Evolutionary conservation across 139 green algal genomes (phyloP), one percentile per base, ranked within the genome.

Genomic region (Gonium pectorale): DNA sequence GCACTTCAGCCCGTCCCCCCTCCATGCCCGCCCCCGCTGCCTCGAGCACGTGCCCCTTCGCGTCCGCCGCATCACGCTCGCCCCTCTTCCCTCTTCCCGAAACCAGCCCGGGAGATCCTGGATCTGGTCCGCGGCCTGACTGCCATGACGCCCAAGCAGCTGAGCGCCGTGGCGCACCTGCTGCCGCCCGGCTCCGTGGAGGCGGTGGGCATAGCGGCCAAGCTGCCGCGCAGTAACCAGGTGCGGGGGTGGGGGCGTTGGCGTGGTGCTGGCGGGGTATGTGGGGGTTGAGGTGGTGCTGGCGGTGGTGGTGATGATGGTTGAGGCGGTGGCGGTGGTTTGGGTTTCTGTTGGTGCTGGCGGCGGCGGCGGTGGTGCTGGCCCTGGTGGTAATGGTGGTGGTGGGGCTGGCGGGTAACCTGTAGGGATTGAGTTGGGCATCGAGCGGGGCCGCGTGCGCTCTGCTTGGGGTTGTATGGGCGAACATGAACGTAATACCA

Each of bases 221-320:
- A 56, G 31, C 86, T 93, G 40, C 87, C 90, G 6, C 64, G 85
- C 22, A 87, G 51, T 44, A 93, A 93, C 78, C 90, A 92, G 88
- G 87, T 82, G 71, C 2, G 68, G 44, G 41, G 27, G 0, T 37
- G 33, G 27, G 33, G 43, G 41, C 31, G 63, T 17, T 56, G 13
- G 49, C 49, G 17, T 26, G 13, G 49, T 26, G 49, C 17, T 13
- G 49, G 13, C 17, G 13, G 13, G 17, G 13, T 13, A 17, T 26
- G 49, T 56, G 29, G 2, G 29, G 59, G 27, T 35, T 37, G 59
- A 1, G 26, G 59, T 4, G 52, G 29, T 6, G 13, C 27, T 37
- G 13, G 13, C 13, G 13, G 13, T 56, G 49, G 49, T 26, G 17
- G 49, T 17, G 21, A 5, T n/a, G 24, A 9, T n/a, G 56, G 56